Evolutionary conservation across 2,329 filamentous ascomycete genomes (phyloP), one percentile per base, ranked within the genome.

Genomic region (Sphaceloma murrayae): DNA sequence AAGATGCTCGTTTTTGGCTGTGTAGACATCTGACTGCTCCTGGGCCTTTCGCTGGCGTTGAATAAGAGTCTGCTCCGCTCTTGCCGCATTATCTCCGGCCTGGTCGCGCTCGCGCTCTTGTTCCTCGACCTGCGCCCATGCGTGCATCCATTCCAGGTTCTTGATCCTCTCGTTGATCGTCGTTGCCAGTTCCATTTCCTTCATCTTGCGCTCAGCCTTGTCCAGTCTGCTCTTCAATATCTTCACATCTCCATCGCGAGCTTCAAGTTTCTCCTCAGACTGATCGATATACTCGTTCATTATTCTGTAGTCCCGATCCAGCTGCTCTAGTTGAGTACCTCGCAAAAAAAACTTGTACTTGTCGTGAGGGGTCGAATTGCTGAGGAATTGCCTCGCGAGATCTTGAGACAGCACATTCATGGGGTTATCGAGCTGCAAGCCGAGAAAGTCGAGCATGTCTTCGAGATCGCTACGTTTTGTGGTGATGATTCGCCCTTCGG

Each of bases 321-420:
- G 72, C 54, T 89, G 82, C 59, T 96, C 86, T 1, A 98, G 74
- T 55, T 96, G 88, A 0, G 94, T 93, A 18, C 91, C 91, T 54
- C 88, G 86, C 48, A 94, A 75, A 58, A 98, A 98, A 57, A 95
- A 95, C 53, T 85, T 91, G 70, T 96, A 98, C 60, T 98, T 98
- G 48, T 89, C 80, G 3, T 75, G 68, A 0, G 87, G 77, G 2
- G 78, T 83, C 9, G 91, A 89, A 26, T 80, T 77, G 57, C 89
- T 94, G 32, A 98, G 73, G 55, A 98, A 98, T 47, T 94, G 84
- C 8, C 91, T 79, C 8, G 91, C 91, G 62, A 88, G 87, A 59
- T 98, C 91, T 62, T 98, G 91, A 1, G 88, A 94, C 13, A 98
- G 72, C 5, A 96, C 84, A 48, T 93, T 96, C 67, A 98, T 80